Percentiles rank a stretch among this genome's conserved stretches.
phyloP scores from a whole-genome alignment of 106 monocot genomes.

The Dendrobium huoshanense region DNA sequence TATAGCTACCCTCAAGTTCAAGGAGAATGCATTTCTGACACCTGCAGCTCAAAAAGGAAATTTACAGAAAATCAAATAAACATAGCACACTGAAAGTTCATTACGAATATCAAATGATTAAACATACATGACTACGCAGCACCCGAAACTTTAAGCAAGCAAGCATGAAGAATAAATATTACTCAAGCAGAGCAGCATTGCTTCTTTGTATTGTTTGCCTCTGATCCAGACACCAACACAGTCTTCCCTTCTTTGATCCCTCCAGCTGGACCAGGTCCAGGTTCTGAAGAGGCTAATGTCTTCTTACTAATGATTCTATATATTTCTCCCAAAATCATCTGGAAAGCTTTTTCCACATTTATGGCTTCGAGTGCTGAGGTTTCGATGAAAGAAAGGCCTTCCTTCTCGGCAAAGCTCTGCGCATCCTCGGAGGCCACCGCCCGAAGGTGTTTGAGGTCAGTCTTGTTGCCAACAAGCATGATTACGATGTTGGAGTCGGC shows the following conservation, averaged over 20 bases:
- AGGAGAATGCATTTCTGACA: no score
- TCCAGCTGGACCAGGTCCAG: not conserved
- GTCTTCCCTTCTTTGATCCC: conserved; percentile 15
- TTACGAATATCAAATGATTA: not conserved
- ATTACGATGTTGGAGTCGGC: conserved; percentile 45
- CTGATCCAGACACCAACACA: conserved; percentile 7
- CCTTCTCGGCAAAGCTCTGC: conserved; percentile 39
- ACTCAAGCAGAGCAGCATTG: not conserved
- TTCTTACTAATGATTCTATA: conserved; percentile 13
- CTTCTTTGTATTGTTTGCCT: conserved; percentile 8
- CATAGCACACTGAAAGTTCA: not conserved
- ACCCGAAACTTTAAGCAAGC: not conserved
- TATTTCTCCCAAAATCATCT: conserved; percentile 7
- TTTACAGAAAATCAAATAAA: no score
- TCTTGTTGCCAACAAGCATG: conserved; percentile 56
- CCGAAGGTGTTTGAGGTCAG: conserved; percentile 42
- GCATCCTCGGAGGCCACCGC: conserved; percentile 42
- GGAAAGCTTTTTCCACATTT: conserved; percentile 7
- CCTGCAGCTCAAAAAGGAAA: not conserved
- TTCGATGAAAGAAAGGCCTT: conserved; percentile 48
- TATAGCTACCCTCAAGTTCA: not conserved
- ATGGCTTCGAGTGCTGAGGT: conserved; percentile 22
- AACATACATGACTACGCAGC: not conserved
- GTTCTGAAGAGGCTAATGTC: not conserved
- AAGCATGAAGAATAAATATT: not conserved